Evolutionary conservation across 2,329 filamentous ascomycete genomes (phyloP).

Genomic region (Pyricularia grisea): DNA sequence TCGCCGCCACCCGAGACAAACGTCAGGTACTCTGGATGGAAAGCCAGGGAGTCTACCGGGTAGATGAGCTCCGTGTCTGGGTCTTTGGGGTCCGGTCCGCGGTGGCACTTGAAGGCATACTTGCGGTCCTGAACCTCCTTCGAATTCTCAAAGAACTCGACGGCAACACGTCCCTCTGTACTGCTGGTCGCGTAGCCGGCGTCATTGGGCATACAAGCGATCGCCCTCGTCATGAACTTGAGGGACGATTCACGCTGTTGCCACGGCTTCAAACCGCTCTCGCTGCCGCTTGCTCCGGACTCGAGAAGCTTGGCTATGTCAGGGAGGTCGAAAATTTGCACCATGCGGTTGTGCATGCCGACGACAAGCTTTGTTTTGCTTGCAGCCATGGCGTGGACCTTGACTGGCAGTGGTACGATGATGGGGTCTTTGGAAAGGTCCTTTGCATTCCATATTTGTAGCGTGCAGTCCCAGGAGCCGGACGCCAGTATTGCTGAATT

Average conservation of each 20-base stretch:
- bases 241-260: constrained; percentile 88
- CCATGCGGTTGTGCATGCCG: constrained; percentile 87
- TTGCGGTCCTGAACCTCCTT: constrained; percentile 82
- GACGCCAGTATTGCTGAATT: constrained; percentile 64
- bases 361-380: constrained; percentile 78
- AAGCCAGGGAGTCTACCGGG: constrained; percentile 82
- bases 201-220: constrained; percentile 94
- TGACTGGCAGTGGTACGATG: constrained; percentile 65
- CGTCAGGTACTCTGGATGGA: constrained; percentile 74
- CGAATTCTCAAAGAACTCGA: constrained; percentile 95
- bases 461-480: constrained; percentile 84
- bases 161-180: constrained; percentile 91
- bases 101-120: constrained; percentile 98
- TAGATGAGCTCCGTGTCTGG: constrained; percentile 73
- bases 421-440: constrained; percentile 45
- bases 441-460: constrained; percentile 70
- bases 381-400: constrained; percentile 79
- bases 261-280: constrained; percentile 62
- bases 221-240: constrained; percentile 90
- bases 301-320: constrained; percentile 49
- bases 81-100: constrained; percentile 57
- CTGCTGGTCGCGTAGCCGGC: constrained; percentile 85
- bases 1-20: constrained; percentile 88
- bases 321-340: constrained; percentile 87
- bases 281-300: constrained; percentile 23